Evolutionary conservation across 108 stramenopile species (phyloP).

Genomic region (Asterionellopsis glacialis): DNA sequence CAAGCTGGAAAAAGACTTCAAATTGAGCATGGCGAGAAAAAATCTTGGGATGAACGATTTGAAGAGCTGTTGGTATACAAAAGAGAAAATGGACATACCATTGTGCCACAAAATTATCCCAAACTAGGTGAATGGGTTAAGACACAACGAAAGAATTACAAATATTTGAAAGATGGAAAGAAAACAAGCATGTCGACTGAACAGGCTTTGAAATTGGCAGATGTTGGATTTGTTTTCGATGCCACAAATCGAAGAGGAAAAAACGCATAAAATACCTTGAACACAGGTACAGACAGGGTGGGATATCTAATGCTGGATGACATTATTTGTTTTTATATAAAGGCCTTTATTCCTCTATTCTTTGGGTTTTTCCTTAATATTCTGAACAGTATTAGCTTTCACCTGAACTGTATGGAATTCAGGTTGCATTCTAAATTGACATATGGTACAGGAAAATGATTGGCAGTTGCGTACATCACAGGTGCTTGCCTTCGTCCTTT

Average conservation of each 20-base stretch:
- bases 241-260: slow-evolving; percentile 15
- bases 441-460: too few species aligned
- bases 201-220: slow-evolving; percentile 27
- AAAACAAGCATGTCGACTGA: slow-evolving; percentile 16
- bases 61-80: slow-evolving; percentile 4
- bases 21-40: neutral
- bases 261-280: neutral
- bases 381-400: too few species aligned
- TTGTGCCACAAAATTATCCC: slow-evolving; percentile 32
- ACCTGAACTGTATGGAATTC: too few species aligned
- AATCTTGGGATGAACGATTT: slow-evolving; percentile 1
- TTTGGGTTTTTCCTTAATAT: too few species aligned
- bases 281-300: too few species aligned
- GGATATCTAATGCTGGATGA: too few species aligned
- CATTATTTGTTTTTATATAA: too few species aligned
- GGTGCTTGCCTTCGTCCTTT: too few species aligned
- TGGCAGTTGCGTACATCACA: too few species aligned
- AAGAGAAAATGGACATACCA: slow-evolving; percentile 23
- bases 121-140: neutral
- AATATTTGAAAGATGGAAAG: slow-evolving; percentile 16
- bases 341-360: too few species aligned
- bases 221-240: slow-evolving; percentile 29
- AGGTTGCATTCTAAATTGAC: too few species aligned
- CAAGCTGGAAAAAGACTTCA: neutral
- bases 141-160: slow-evolving; percentile 25